Base-by-base conservation (phyloP, 2,329 filamentous ascomycete genomes). In the Epichloe coenophiala region DNA sequence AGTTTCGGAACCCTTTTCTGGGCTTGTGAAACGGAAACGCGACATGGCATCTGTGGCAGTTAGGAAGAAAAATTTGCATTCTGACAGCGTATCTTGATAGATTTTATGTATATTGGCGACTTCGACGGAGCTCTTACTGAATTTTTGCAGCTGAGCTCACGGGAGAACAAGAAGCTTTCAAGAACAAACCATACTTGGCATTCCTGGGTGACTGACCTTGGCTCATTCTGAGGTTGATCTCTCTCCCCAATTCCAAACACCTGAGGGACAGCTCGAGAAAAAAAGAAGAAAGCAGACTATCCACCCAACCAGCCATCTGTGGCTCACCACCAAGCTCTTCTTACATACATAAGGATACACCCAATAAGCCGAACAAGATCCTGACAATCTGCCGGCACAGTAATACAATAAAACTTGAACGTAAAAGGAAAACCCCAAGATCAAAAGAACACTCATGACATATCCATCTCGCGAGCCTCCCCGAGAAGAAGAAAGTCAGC, bases 1-100 rank as follows among this genome's bases (percentile, higher is more conserved):
- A 86, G 59, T 86, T 83, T 54, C 78, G 88, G 52, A 78, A 84
- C 54, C 77, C 77, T 4, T 81, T 80, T 58, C 68, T 72, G 21
- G 68, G 69, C 36, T 62, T 73, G 57, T 71, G 66, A 51, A 9
- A 6, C 12, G 9, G 17, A 5, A 38, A 5, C 3, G 17, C 9
- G 33, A 35, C 9, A 37, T 19, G 19, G 21, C 36, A 38, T n/a
- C 13, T 31, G 27, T 31, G 27, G 27, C 27, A 9, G 4, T 31
- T 4, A 9, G 27, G 27, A 31, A 31, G 3, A 31, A 31, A 11
- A 31, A 31, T 9, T 31, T 31, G 27, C 27, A 31, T 31, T 9
- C 27, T 31, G 27, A 31, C 27, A 31, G 8, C 27, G 27, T 31
- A 31, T 31, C 27, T 31, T 31, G 27, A 31, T 31, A 9, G 27